Base-by-base conservation (phyloP, 306 rosid genomes). In the Trichosanthes cucumerina region DNA sequence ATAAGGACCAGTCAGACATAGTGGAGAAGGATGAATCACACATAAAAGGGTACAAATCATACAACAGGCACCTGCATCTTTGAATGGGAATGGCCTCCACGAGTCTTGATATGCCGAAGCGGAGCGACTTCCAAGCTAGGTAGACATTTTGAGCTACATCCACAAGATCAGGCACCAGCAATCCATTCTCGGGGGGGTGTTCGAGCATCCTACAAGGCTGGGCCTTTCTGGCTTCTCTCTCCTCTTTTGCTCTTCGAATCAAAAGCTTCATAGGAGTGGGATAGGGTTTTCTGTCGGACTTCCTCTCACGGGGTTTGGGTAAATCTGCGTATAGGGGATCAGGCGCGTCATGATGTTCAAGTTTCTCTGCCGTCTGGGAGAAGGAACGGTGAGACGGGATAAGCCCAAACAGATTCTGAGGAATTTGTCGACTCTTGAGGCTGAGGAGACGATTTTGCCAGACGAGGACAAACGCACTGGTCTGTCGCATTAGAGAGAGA, bases 241-340 rank as follows among this genome's bases (percentile, higher is more conserved):
- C 91, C 78, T 82, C 83, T 76, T 88, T 93, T 47, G 92, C 96
- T 77, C 88, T 87, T 64, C 73, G 86, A 57, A 93, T 91, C 84
- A 93, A 80, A 78, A 87, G 75, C 82, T 88, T 93, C 96, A 91
- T 91, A 19, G 97, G 96, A 34, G 91, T 93, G 43, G 85, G 86
- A 49, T 88, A 91, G 2, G 96, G 88, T 64, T 93, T 91, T 79
- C 98, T 89, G 75, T 87, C 92, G 8, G 92, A 84, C 59, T 87
- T 87, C 10, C 63, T 80, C 47, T 66, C 80, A 9, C 38, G 34
- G 44, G 91, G 97, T 73, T 69, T 87, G 0, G 97, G 97, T 15
- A 93, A 77, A 31, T 93, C 98, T 9, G 63, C 81, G 78, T 91
- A 90, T 4, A 68, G 79, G 24, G 82, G 82, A 34, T 86, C 81